These are phyloP conservation scores for Penicillium robsamsonii DNA, from an alignment of 495 filamentous ascomycete genomes.

Conservation along the genomic window DNA sequence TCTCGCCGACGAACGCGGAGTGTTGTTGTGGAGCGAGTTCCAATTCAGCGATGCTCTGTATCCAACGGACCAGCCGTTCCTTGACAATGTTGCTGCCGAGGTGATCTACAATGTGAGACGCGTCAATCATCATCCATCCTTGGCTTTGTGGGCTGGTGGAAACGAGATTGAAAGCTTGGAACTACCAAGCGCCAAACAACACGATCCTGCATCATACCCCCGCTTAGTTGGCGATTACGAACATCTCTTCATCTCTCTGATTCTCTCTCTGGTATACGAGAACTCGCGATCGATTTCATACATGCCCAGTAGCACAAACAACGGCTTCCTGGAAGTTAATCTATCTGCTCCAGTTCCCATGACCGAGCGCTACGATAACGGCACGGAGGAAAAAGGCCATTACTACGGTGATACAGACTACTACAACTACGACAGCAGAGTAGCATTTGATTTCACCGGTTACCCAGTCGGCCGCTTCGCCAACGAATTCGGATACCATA, in stretches of 20 bases:
- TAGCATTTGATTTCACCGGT: slow-evolving; percentile 54
- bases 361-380: slow-evolving; percentile 59
- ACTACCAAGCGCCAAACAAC: slow-evolving; percentile 43
- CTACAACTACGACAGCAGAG: slow-evolving; percentile 61
- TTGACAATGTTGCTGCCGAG: slow-evolving; percentile 59
- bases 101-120: slow-evolving; percentile 62
- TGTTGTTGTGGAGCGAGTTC: slow-evolving; percentile 68
- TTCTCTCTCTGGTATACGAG: slow-evolving; percentile 60
- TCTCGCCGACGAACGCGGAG: slow-evolving; percentile 62
- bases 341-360: slow-evolving; percentile 57
- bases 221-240: slow-evolving; percentile 58
- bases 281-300: slow-evolving; percentile 67
- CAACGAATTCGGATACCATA: slow-evolving; percentile 66
- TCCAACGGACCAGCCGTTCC: slow-evolving; percentile 52
- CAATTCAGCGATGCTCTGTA: slow-evolving; percentile 65
- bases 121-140: slow-evolving; percentile 63
- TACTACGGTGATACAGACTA: slow-evolving; percentile 69
- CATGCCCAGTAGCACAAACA: slow-evolving; percentile 64
- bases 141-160: slow-evolving; percentile 66
- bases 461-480: slow-evolving; percentile 65
- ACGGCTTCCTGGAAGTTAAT: slow-evolving; percentile 60
- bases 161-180: slow-evolving; percentile 64
- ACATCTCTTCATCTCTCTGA: slow-evolving; percentile 58
- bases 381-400: slow-evolving; percentile 40
- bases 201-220: slow-evolving; percentile 45